These are phyloP conservation scores for Chloris gayana DNA, from an alignment of 176 grass and related monocot species.

Conservation along the genomic window DNA sequence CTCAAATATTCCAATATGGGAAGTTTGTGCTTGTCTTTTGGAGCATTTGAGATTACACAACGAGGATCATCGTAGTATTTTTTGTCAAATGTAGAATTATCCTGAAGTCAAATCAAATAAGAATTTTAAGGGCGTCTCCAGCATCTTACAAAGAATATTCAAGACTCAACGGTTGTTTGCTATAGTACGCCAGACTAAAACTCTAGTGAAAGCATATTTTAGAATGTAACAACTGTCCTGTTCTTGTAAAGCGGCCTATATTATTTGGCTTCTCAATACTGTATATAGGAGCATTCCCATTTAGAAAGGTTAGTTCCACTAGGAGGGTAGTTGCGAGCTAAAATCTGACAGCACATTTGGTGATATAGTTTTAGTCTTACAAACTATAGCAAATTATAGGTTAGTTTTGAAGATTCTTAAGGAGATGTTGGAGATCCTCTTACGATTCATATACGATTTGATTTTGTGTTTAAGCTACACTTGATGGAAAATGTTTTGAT, in stretches of 20 bases:
- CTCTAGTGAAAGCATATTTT: too few relatives aligned
- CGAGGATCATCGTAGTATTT: not conserved
- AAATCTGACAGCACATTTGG: too few relatives aligned
- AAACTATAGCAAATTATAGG: not conserved
- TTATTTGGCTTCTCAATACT: not conserved
- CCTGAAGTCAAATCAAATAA: too few relatives aligned
- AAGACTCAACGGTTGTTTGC: too few relatives aligned
- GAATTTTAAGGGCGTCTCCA: too few relatives aligned
- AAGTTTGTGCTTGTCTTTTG: slow-evolving; percentile 2
- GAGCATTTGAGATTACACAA: slow-evolving; percentile 33
- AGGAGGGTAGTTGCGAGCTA: too few relatives aligned
- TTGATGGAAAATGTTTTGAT: not conserved
- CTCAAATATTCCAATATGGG: not conserved
- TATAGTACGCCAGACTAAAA: too few relatives aligned
- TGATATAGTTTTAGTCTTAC: too few relatives aligned
- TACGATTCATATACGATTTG: not conserved
- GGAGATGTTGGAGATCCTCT: not conserved
- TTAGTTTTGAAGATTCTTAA: not conserved
- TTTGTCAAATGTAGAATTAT: not conserved
- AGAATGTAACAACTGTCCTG: not conserved
- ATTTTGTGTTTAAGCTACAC: not conserved
- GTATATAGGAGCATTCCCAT: too few relatives aligned
- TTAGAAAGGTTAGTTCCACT: too few relatives aligned
- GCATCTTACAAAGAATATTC: too few relatives aligned
- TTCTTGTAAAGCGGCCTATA: not conserved